Conservation (phyloP, 257 asterid species). For the Petunia secreta region DNA sequence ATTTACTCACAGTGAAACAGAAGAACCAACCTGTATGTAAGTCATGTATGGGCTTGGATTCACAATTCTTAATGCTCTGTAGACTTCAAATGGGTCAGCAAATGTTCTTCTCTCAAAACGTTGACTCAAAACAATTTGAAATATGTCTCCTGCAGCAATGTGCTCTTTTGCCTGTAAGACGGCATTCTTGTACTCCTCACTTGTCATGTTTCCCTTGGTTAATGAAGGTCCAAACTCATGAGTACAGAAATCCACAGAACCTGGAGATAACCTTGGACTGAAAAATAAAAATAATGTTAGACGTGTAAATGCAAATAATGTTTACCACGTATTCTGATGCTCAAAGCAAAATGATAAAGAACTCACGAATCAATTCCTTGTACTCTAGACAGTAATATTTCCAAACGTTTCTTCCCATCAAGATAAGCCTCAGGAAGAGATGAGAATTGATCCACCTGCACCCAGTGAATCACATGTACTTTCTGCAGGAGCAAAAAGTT, state of each 20-base stretch:
- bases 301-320: not conserved
- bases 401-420: conserved; percentile 70
- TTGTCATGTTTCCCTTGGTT: conserved; percentile 63
- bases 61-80: conserved; percentile 85
- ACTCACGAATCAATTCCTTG: conserved; percentile 71
- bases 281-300: conserved; percentile 19
- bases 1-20: conserved; percentile 1
- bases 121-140: conserved; percentile 85
- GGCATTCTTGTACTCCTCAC: conserved; percentile 71
- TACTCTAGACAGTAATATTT: conserved; percentile 60
- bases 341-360: not conserved
- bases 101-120: conserved; percentile 85
- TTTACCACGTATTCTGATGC: not conserved
- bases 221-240: conserved; percentile 49
- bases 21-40: conserved; percentile 68
- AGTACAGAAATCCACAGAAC: conserved; percentile 53
- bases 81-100: conserved; percentile 93
- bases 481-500: conserved; percentile 44
- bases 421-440: conserved; percentile 69
- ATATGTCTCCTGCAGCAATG: conserved; percentile 80
- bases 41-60: conserved; percentile 96
- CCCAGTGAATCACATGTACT: conserved; percentile 89
- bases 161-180: conserved; percentile 86
- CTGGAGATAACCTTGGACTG: conserved; percentile 76
- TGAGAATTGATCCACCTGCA: conserved; percentile 62